These are phyloP conservation scores for Raffaelea deltoideospora DNA, from an alignment of 2,329 filamentous ascomycete genomes.

Conservation along the genomic window DNA sequence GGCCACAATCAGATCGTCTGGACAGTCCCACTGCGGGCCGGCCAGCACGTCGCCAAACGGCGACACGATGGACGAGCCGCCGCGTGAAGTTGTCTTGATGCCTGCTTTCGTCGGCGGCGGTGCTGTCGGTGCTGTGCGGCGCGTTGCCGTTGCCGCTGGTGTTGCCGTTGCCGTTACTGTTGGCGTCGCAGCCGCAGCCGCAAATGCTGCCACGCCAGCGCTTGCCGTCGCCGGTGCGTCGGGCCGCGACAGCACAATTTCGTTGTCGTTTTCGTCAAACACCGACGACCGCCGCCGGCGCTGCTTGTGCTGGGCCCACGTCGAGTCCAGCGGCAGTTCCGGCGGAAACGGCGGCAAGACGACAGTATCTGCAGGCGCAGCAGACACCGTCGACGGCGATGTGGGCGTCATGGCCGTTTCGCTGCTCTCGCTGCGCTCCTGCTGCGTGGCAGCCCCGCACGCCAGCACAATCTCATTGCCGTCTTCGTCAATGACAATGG, in stretches of 20 bases:
- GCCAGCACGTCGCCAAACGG: slow-evolving; percentile 67
- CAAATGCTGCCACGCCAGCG: not conserved
- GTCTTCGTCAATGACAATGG: slow-evolving; percentile 34
- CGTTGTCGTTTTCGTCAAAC: slow-evolving; percentile 34
- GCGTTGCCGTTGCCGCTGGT: not conserved
- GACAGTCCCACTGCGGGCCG: slow-evolving; percentile 73
- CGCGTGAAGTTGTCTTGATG: slow-evolving; percentile 26
- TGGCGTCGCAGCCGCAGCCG: not conserved
- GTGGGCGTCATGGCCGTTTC: no score
- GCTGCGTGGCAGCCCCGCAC: slow-evolving; percentile 1
- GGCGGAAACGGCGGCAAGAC: no score
- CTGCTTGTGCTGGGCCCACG: slow-evolving; percentile 4
- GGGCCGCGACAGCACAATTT: slow-evolving; percentile 22
- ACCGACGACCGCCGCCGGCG: slow-evolving; percentile 18
- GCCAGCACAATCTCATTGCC: slow-evolving; percentile 28
- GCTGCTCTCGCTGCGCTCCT: no score
- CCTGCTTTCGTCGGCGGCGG: not conserved
- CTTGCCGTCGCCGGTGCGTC: not conserved
- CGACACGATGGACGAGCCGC: slow-evolving; percentile 69
- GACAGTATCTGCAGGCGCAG: no score
- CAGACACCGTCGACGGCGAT: no score
- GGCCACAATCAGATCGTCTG: slow-evolving; percentile 48
- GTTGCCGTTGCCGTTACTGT: no score
- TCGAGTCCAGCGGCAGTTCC: not conserved
- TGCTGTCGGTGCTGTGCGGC: not conserved